Evolutionary conservation across 345 rosid genomes (phyloP), one percentile per base, ranked within the genome.

Genomic region (Linum tenue): DNA sequence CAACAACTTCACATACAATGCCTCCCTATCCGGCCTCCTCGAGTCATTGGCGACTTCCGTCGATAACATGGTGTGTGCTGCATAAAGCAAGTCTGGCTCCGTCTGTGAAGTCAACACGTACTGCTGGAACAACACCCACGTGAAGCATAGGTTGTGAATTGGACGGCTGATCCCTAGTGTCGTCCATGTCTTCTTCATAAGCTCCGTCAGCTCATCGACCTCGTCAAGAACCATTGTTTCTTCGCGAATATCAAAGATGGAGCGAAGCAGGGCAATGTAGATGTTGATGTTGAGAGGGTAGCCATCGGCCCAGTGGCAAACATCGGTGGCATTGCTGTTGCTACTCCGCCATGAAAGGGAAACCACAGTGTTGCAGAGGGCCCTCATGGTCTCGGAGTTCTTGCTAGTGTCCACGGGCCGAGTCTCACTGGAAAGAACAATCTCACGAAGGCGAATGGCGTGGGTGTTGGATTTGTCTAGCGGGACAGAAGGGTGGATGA

Each of bases 271-370:
- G 0, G 84, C 69, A 12, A 74, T 69, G 58, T 92, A 90, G 3
- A 90, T 71, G 77, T 85, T 86, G 3, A 92, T 70, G 66, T 88
- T 92, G 64, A 92, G 80, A 31, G 99, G 98, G 70, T 73, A 92
- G 3, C 97, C 97, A 43, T 92, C 96, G 1, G 96, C 96, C 99
- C 99, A 92, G 40, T 92, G 97, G 53, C 96, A 92, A n/a, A 84
- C 82, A 61, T 86, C 89, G 2, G 87, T 70, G 0, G 90, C 81
- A n/a, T 78, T 69, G 41, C 89, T 89, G 1, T 78, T 79, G 60
- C 77, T 39, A 64, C 87, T 79, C 41, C 97, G 71, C 92, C 97
- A 90, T 0, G 94, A 75, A 44, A 92, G 67, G 15, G 99, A 81
- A 37, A 86, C 89, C 2, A 88, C 86, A 2, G 78, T 70, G 67